Evolutionary conservation across 352 stramenopile genomes (phyloP), one percentile per base, ranked within the genome.

Genomic region (Bremia lactucae): DNA sequence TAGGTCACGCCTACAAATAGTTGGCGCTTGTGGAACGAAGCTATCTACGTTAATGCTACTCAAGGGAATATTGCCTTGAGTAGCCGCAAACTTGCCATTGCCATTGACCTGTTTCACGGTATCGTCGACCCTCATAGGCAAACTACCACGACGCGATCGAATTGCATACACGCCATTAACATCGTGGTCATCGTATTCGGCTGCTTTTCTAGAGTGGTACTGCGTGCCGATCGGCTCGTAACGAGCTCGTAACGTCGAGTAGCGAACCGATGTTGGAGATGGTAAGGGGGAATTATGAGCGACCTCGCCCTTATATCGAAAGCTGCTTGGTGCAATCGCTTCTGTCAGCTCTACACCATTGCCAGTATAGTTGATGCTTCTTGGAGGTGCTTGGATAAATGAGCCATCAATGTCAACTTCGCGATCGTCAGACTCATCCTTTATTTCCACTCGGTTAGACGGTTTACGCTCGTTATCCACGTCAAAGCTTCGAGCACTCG

Each of bases 141-240:
- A 28, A 24, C 67, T 78, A 13, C 59, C 68, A 35, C 70, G 68
- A 16, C 60, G 67, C 1, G 56, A 39, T 21, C 34, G 45, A 15
- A 40, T 57, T 4, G 44, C 42, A 6, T 53, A 53, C 2, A 64
- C 42, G 11, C 63, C 51, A 2, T 72, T 55, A 22, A 82, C 55
- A 14, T 45, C 31, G 15, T 56, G 43, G 7, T 79, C 56, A n/a
- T 77, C 70, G 34, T 89, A 89, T 40, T 89, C 59, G 0, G 61
- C 65, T 26, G 76, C 73, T 38, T 87, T 85, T 13, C 44, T 79
- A 9, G 76, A 83, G 39, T 87, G 76, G 38, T 89, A 89, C 22
- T 82, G 56, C 2, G 64, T 74, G 26, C 85, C 65, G 4, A 68
- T 54, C 6, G 75, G 73, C 34, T 87, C 76, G 42, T 84, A 84